phyloP scores from a whole-genome alignment of 2,329 filamentous ascomycete species.

The Botrytis hyacinthi region DNA sequence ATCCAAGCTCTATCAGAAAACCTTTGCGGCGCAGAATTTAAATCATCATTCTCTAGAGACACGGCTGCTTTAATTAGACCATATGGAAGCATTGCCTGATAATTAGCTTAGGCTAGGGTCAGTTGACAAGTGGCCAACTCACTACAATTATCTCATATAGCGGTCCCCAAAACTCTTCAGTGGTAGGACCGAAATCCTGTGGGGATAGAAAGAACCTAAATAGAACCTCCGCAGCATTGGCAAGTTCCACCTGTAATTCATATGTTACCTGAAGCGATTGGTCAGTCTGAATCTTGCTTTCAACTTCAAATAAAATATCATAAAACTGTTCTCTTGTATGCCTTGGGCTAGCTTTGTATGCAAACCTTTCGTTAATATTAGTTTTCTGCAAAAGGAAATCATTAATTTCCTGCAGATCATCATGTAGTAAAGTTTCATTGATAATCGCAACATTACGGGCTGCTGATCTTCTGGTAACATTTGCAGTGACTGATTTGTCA shows the following conservation, averaged over 20 bases:
- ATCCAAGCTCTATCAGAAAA: background rate
- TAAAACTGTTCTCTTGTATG: conserved; percentile 9
- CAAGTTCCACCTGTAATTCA: conserved; percentile 41
- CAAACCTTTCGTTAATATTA: background rate
- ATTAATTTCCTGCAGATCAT: conserved; percentile 11
- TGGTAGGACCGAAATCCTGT: conserved; percentile 41
- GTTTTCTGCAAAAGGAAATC: conserved; percentile 4
- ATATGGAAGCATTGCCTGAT: conserved; percentile 3
- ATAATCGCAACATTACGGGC: background rate
- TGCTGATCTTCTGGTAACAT: background rate
- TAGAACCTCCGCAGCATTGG: conserved; percentile 43
- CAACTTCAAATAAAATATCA: conserved; percentile 4
- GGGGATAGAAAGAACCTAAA: conserved; percentile 46
- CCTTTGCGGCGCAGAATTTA: background rate
- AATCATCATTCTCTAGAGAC: background rate
- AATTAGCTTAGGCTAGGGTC: background rate
- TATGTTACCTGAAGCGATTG: conserved; percentile 27
- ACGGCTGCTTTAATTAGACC: background rate
- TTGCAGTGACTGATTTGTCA: background rate
- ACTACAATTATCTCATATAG: conserved; percentile 38
- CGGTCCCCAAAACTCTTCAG: conserved; percentile 48
- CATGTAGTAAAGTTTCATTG: background rate
- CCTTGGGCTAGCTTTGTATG: background rate
- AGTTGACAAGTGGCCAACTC: conserved; percentile 18
- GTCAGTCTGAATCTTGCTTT: conserved; percentile 24